These are phyloP conservation scores for Fusarium temperatum DNA, from an alignment of 2,329 filamentous ascomycete species.

Conservation along the genomic window DNA sequence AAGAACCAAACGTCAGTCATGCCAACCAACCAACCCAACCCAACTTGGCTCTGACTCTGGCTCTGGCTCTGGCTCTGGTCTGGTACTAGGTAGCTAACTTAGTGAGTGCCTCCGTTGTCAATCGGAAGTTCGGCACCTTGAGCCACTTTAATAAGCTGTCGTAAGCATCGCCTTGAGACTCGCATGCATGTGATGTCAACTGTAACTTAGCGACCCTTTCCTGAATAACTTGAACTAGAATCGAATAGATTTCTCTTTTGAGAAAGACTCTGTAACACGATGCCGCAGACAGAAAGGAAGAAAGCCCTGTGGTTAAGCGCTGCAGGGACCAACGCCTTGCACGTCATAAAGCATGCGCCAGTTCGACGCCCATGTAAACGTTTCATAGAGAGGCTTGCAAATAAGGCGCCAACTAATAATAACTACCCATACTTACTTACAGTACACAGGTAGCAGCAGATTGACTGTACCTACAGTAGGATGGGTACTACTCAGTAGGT, in stretches of 20 bases:
- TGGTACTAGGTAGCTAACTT: no score
- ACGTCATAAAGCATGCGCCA: slow-evolving; percentile 2
- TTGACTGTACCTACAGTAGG: neutral
- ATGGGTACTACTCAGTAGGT: neutral
- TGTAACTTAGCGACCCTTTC: neutral
- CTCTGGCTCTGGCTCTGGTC: neutral
- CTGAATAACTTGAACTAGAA: neutral
- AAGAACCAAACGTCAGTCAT: neutral
- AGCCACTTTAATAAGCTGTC: slow-evolving; percentile 19
- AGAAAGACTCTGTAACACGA: neutral
- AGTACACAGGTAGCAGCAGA: neutral
- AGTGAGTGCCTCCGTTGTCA: neutral
- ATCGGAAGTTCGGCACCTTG: slow-evolving; percentile 24
- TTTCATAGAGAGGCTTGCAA: neutral
- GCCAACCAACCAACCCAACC: neutral
- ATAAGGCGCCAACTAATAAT: neutral
- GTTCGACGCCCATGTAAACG: neutral
- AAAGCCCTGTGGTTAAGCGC: neutral
- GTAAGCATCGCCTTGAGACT: slow-evolving; percentile 12
- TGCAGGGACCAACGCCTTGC: slow-evolving; percentile 3
- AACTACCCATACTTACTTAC: neutral
- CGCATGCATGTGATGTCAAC: neutral
- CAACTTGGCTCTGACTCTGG: neutral
- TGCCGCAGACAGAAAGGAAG: neutral
- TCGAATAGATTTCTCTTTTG: neutral